phyloP scores from a whole-genome alignment of 78 protist species.

The Dictyostelium discoideum region DNA sequence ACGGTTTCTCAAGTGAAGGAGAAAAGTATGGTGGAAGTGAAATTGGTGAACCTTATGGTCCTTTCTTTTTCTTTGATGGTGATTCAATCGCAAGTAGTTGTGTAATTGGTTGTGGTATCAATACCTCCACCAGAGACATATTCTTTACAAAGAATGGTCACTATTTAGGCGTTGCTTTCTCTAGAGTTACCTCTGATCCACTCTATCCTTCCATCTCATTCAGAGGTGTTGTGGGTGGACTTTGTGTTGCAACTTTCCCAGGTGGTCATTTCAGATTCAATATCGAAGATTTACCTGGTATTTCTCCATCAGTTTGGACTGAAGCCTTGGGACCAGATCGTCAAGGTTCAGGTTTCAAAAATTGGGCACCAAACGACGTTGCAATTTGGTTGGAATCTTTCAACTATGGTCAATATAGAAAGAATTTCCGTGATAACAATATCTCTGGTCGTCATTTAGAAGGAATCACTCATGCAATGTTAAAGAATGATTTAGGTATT shows the following conservation, averaged over 20 bases:
- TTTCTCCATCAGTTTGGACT: slow-evolving; percentile 57
- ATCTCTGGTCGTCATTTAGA: slow-evolving; percentile 64
- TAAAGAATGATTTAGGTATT: slow-evolving; percentile 50
- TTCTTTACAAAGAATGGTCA: slow-evolving; percentile 63
- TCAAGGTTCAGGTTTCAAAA: not conserved
- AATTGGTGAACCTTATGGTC: slow-evolving; percentile 55
- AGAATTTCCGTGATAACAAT: slow-evolving; percentile 64
- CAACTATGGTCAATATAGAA: slow-evolving; percentile 55
- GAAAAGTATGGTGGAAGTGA: slow-evolving; percentile 40
- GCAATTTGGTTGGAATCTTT: slow-evolving; percentile 57
- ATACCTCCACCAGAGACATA: slow-evolving; percentile 48
- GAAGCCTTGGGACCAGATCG: slow-evolving; percentile 44
- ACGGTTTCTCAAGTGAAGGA: slow-evolving; percentile 46
- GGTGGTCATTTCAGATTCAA: slow-evolving; percentile 12
- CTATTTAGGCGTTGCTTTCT: slow-evolving; percentile 71
- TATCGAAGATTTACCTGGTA: slow-evolving; percentile 29
- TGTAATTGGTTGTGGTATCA: slow-evolving; percentile 71
- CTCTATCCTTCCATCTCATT: slow-evolving; percentile 58
- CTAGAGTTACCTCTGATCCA: slow-evolving; percentile 24
- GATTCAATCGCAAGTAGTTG: not conserved
- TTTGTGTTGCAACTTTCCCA: slow-evolving; percentile 39
- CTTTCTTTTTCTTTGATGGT: not conserved
- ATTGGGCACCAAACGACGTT: slow-evolving; percentile 62
- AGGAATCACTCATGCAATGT: not conserved
- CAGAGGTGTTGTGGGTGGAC: slow-evolving; percentile 17